Percentiles rank a stretch among this genome's conserved stretches.
These are phyloP conservation scores for Vicia faba DNA, from an alignment of 306 rosid species.

Conservation along the genomic window DNA sequence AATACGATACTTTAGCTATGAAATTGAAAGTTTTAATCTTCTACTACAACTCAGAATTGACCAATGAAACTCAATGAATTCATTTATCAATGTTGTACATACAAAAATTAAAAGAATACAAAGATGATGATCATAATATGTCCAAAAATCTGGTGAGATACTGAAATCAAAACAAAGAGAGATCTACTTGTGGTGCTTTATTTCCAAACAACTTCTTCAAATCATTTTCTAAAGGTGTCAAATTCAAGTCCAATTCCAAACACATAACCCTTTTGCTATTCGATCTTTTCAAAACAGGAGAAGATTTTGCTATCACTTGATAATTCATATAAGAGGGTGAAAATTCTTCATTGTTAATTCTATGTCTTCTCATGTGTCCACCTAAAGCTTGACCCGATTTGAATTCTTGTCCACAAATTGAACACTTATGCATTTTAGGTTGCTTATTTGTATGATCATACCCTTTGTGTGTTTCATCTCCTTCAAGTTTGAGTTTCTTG, in stretches of 20 bases:
- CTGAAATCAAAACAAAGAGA: conserved; percentile 30
- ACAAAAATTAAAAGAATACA: conserved; percentile 24
- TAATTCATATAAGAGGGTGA: too few species aligned
- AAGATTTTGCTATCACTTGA: too few species aligned
- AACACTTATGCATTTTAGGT: conserved; percentile 54
- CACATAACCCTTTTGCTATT: conserved; percentile 51
- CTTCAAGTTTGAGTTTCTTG: conserved; percentile 37
- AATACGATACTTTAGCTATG: too few species aligned
- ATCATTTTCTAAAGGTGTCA: too few species aligned
- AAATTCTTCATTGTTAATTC: conserved; percentile 28
- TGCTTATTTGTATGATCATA: background rate
- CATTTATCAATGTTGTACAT: background rate
- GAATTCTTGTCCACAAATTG: conserved; percentile 64
- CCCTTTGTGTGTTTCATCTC: too few species aligned
- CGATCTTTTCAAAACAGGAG: conserved; percentile 43
- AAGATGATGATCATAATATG: background rate
- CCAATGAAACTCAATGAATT: background rate
- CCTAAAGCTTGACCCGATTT: conserved; percentile 79
- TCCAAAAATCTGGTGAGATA: background rate
- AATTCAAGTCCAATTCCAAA: conserved; percentile 69
- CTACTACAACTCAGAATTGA: too few species aligned
- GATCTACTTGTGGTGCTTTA: conserved; percentile 40
- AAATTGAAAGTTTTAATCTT: too few species aligned
- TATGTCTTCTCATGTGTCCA: conserved; percentile 84
- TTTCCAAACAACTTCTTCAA: too few species aligned